Conservation (phyloP, 805 yeast species). For the Hanseniaspora lachancei region DNA sequence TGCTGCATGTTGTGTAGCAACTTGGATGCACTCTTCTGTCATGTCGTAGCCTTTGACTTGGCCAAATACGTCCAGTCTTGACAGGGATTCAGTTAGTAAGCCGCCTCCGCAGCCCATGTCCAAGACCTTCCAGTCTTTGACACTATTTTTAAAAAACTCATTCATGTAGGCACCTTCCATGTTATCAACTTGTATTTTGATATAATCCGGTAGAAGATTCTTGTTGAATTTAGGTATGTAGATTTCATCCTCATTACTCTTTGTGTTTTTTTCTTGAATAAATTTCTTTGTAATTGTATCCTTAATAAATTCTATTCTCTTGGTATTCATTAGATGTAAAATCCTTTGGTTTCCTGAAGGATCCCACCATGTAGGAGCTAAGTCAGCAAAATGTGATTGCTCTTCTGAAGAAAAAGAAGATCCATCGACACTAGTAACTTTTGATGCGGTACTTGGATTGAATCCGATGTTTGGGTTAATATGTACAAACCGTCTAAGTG, state of each 20-base stretch:
- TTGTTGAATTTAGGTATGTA: constrained; percentile 69
- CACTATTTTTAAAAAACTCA: constrained; percentile 20
- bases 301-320: constrained; percentile 79
- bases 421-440: not conserved
- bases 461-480: constrained; percentile 11
- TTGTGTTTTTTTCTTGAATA: not conserved
- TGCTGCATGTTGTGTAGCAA: constrained; percentile 56
- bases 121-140: constrained; percentile 38
- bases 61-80: constrained; percentile 51
- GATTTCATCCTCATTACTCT: constrained; percentile 24
- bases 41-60: constrained; percentile 74
- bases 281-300: constrained; percentile 25
- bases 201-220: constrained; percentile 48
- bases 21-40: constrained; percentile 66
- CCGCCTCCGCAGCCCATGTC: constrained; percentile 99
- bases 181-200: constrained; percentile 43
- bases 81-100: constrained; percentile 71
- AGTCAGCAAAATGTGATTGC: constrained; percentile 63
- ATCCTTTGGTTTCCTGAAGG: constrained; percentile 84
- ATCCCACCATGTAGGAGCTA: constrained; percentile 99
- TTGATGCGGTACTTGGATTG: not conserved
- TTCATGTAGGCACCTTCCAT: constrained; percentile 31
- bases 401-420: constrained; percentile 33
- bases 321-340: constrained; percentile 83
- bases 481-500: not conserved